A percentile compares a stretch with the other conserved stretches of the same genome.
These are phyloP conservation scores for Melianthus villosus DNA, from an alignment of 441 rosid species.

Conservation along the genomic window DNA sequence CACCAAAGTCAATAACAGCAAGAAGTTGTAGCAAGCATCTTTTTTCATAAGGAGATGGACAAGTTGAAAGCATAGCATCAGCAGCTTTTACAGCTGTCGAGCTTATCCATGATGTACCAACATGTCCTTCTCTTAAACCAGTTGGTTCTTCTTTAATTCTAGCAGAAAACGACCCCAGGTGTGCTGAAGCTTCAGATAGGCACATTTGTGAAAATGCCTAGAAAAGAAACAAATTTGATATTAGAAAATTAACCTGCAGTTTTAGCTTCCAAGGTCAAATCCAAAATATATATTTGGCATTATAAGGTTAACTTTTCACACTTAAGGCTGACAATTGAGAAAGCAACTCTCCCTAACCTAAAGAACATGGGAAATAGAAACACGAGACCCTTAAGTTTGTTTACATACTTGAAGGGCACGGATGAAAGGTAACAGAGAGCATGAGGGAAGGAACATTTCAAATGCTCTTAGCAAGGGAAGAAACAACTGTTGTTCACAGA, in stretches of 20 bases:
- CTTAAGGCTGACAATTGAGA: constrained; percentile 1
- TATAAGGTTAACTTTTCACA: constrained; percentile 2
- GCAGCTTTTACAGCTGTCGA: constrained; percentile 87
- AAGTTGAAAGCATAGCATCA: constrained; percentile 70
- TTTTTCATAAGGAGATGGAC: constrained; percentile 96
- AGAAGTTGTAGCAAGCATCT: constrained; percentile 90
- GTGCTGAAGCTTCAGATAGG: constrained; percentile 93
- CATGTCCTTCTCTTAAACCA: constrained; percentile 44
- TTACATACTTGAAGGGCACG: constrained; percentile 93
- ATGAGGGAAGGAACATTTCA: constrained; percentile 96
- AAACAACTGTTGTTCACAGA: constrained; percentile 86
- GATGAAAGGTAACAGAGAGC: constrained; percentile 77
- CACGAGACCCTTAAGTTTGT: constrained; percentile 5
- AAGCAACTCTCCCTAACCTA: constrained; percentile 4
- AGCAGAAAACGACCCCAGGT: constrained; percentile 82
- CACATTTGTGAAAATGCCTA: constrained; percentile 99
- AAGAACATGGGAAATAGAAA: constrained; percentile 14
- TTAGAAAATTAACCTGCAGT: neutral
- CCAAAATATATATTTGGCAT: too few species aligned
- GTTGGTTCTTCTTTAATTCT: constrained; percentile 72
- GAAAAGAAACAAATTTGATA: constrained; percentile 9
- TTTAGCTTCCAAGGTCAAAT: too few species aligned
- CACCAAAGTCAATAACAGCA: constrained; percentile 83
- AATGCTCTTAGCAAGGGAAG: constrained; percentile 91
- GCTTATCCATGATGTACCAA: constrained; percentile 69